Percentiles rank a stretch among this genome's conserved stretches.
Evolutionary conservation across 1,284 basidiomycete genomes (phyloP).

Genomic region (Anthracocystis panici-leucophaei): DNA sequence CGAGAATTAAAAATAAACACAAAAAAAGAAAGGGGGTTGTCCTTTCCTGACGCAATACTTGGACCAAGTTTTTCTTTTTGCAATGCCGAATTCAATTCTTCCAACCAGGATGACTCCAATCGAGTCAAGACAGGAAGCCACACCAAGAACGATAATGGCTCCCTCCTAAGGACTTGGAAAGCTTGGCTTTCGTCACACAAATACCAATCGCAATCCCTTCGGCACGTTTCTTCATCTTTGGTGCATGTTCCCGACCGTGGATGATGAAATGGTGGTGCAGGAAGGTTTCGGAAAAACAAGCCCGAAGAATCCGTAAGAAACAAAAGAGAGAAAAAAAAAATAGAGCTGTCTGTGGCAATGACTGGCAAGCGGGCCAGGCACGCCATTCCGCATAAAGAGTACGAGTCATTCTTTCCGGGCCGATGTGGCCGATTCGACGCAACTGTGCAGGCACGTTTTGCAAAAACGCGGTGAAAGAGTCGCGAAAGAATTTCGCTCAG

Average conservation of each 20-base stretch:
- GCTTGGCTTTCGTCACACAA: constrained; percentile 4
- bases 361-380: constrained; percentile 8
- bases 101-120: background rate
- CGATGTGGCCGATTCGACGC: constrained; percentile 1
- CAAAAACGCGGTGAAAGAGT: no score
- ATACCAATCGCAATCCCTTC: background rate
- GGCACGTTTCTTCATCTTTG: background rate
- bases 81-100: constrained; percentile 6
- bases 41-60: background rate
- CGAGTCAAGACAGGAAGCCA: no score
- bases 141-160: no score
- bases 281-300: background rate
- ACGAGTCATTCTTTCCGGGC: constrained; percentile 8
- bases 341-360: constrained; percentile 1
- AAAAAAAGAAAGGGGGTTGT: background rate
- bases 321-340: background rate
- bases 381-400: constrained; percentile 3
- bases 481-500: background rate
- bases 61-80: background rate
- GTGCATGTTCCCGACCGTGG: background rate
- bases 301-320: background rate
- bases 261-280: background rate
- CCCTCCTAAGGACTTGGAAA: background rate
- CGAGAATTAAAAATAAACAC: constrained; percentile 3
- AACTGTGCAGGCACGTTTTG: constrained; percentile 1